Conservation (phyloP, 2,329 filamentous ascomycete species). For the Aspergillus udagawae region DNA sequence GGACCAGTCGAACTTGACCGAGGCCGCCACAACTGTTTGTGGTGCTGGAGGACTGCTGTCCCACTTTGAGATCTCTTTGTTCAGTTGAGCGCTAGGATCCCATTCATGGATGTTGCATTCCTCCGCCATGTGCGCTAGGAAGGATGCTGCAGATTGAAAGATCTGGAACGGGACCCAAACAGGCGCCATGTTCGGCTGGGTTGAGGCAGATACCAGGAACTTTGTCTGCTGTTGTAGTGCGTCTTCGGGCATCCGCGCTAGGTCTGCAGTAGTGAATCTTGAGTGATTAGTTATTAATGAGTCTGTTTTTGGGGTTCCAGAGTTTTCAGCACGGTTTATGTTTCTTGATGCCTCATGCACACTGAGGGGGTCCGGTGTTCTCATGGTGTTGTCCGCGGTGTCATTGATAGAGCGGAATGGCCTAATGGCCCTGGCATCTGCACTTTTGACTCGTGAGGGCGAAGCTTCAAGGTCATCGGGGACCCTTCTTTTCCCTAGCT, state of each 20-base stretch:
- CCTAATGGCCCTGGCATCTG: not conserved
- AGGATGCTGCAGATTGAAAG: conserved; percentile 11
- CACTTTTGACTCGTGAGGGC: not conserved
- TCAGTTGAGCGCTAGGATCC: conserved; percentile 8
- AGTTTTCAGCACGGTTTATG: not conserved
- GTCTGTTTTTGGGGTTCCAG: not conserved
- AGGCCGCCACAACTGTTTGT: conserved; percentile 12
- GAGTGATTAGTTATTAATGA: not conserved
- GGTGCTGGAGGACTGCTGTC: not conserved
- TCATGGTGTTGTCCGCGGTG: not conserved
- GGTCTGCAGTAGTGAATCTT: not conserved
- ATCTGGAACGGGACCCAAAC: conserved; percentile 14
- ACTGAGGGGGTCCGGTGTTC: not conserved
- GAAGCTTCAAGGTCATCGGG: not conserved
- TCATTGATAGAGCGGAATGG: not conserved
- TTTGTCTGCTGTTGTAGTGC: conserved; percentile 4
- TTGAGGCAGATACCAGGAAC: conserved; percentile 14
- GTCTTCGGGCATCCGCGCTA: not conserved
- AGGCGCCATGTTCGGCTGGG: conserved; percentile 11
- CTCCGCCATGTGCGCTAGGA: conserved; percentile 12
- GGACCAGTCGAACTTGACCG: conserved; percentile 19
- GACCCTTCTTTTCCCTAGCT: not conserved
- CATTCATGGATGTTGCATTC: conserved; percentile 11
- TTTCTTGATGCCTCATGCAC: not conserved
- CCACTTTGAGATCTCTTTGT: conserved; percentile 2